A percentile compares a stretch with the other conserved stretches of the same genome.
These are phyloP conservation scores for Pestalotiopsis sp. DNA, from an alignment of 2,329 filamentous ascomycete species.

Conservation along the genomic window DNA sequence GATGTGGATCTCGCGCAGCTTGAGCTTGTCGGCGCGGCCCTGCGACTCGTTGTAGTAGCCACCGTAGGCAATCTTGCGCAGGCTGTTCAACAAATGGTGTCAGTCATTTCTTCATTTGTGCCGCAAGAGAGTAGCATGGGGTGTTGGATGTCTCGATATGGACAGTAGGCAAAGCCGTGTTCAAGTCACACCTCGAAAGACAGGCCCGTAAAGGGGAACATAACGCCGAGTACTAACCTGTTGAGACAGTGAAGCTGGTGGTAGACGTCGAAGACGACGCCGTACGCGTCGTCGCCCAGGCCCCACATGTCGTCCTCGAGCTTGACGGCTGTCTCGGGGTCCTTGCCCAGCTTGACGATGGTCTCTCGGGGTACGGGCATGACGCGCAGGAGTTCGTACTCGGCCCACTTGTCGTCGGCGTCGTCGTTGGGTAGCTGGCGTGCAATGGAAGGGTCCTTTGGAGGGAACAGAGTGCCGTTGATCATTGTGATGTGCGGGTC, in stretches of 20 bases:
- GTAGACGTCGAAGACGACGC: conserved; percentile 24
- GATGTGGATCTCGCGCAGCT: conserved; percentile 29
- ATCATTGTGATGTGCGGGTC: conserved; percentile 3
- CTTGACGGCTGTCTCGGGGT: conserved; percentile 27
- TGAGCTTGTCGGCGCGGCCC: not conserved
- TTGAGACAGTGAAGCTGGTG: conserved; percentile 25
- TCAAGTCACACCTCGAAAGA: no score
- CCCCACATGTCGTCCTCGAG: conserved; percentile 33
- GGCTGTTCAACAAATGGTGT: not conserved
- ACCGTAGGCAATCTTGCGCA: conserved; percentile 28
- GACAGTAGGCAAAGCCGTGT: no score
- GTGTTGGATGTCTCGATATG: no score
- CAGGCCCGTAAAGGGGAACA: no score
- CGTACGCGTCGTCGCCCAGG: conserved; percentile 34
- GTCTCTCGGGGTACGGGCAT: conserved; percentile 17
- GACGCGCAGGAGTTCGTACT: conserved; percentile 14
- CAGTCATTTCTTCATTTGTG: no score
- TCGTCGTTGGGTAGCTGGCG: conserved; percentile 13
- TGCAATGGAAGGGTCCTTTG: conserved; percentile 11
- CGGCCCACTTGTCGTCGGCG: conserved; percentile 13
- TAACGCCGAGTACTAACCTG: not conserved
- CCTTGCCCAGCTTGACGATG: conserved; percentile 32
- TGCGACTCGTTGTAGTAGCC: conserved; percentile 21
- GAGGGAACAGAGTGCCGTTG: conserved; percentile 16
- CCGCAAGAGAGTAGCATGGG: no score